A percentile compares a stretch with the other conserved stretches of the same genome.
Evolutionary conservation across 352 stramenopile species (phyloP).

Genomic region (Aphanomyces invadans): DNA sequence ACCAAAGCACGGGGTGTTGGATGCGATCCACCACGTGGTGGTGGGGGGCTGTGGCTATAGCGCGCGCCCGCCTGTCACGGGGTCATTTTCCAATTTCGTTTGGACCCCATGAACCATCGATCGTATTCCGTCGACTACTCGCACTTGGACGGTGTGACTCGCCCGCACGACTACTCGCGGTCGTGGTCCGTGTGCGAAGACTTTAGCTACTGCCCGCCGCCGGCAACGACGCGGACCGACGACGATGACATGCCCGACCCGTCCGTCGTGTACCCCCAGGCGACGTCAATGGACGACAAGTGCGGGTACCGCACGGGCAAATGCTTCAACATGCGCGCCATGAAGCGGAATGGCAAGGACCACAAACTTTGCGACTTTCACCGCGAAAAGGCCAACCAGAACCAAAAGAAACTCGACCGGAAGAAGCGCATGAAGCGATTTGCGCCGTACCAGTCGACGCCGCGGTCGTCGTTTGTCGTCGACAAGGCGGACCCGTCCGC

Average conservation of each 20-base stretch:
- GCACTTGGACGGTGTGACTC: neutral
- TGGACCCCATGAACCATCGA: neutral
- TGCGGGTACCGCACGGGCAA: slow-evolving; percentile 79
- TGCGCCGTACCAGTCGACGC: slow-evolving; percentile 37
- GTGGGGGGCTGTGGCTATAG: no score
- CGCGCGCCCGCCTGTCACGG: no score
- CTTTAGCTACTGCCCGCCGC: neutral
- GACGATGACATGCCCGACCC: slow-evolving; percentile 9
- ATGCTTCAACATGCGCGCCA: slow-evolving; percentile 65
- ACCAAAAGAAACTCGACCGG: slow-evolving; percentile 80
- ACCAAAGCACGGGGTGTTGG: no score
- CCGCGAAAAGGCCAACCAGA: slow-evolving; percentile 73
- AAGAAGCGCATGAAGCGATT: slow-evolving; percentile 68
- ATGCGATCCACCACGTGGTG: no score
- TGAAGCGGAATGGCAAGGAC: slow-evolving; percentile 76
- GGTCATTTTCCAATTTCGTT: slow-evolving; percentile 13
- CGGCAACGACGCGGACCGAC: neutral
- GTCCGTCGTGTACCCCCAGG: slow-evolving; percentile 1
- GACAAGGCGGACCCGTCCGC: slow-evolving; percentile 32
- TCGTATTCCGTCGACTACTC: slow-evolving; percentile 4
- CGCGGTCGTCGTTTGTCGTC: neutral
- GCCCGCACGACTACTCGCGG: slow-evolving; percentile 4
- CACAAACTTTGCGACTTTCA: slow-evolving; percentile 84
- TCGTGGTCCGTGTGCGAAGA: slow-evolving; percentile 15
- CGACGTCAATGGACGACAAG: slow-evolving; percentile 15